Base-by-base conservation (phyloP, 768 basidiomycete species). In the Pulveroboletus sp. region DNA sequence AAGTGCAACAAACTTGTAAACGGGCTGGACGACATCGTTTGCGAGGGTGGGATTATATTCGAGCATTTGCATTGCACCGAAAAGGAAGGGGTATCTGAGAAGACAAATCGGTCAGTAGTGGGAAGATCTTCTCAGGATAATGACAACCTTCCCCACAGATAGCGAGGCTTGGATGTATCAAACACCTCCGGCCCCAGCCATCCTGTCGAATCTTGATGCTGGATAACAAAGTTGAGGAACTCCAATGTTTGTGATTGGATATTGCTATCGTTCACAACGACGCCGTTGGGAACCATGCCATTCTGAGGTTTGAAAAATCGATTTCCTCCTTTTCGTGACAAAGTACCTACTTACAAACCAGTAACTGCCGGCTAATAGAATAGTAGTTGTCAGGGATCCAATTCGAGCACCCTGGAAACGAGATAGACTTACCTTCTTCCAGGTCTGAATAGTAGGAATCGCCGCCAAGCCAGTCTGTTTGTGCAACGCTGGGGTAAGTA, bases 1-100 rank as follows among this genome's bases (percentile, higher is more conserved):
- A 21, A 80, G 58, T 6, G 62, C 50, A 24, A 80, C 75, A 44
- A 82, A 82, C 53, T 77, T 81, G 62, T 80, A 39, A 19, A 50
- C 20, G 20, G 49, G 37, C 5, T 42, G 42, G 33, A 53, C 39
- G 19, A 45, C 20, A 19, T 6, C 39, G 13, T 50, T 37, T 14
- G 49, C 25, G 10, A 50, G 33, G 5, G 49, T n/a, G 10, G 42
- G 42, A 20, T 49, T 17, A 37, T 33, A 13, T 43, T 50, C 42
- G 19, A 50, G 35, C 43, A 45, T 45, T 12, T 50, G 49, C 24
- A 45, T 39, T 19, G 24, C 37, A 24, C 43, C 37, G 9, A 50
- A 50, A 11, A 50, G 42, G 36, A 39, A 44, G 11, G 31, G 43
- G 33, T 43, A 49, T 50, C 49, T 44, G 21, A 31, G 17, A 47